Evolutionary conservation across 2,329 filamentous ascomycete species (phyloP).

Genomic region (Penicillium capsulatum): DNA sequence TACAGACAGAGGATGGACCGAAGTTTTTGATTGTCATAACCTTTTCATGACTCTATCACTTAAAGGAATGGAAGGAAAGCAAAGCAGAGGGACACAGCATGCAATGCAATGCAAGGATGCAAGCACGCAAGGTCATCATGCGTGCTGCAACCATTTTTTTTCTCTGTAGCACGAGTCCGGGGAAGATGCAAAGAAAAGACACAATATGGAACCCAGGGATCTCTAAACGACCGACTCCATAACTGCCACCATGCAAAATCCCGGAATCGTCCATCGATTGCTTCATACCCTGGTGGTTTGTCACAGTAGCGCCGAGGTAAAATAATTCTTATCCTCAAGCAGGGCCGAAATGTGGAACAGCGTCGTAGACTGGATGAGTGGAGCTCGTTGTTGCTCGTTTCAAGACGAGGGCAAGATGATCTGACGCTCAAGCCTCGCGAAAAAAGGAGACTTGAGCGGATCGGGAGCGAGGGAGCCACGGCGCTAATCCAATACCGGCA

Average conservation of each 20-base stretch:
- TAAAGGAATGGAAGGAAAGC: conserved; percentile 26
- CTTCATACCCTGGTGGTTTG: conserved; percentile 29
- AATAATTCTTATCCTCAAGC: conserved; percentile 13
- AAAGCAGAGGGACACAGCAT: conserved; percentile 25
- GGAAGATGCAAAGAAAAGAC: conserved; percentile 23
- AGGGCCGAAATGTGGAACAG: conserved; percentile 12
- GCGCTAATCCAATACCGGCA: conserved; percentile 15
- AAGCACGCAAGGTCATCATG: conserved; percentile 26
- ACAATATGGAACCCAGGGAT: conserved; percentile 8
- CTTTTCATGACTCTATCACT: conserved; percentile 34
- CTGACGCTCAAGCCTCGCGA: conserved; percentile 6
- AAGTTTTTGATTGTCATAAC: conserved; percentile 32
- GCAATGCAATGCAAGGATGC: conserved; percentile 24
- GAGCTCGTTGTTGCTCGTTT: not conserved
- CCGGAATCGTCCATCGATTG: conserved; percentile 23
- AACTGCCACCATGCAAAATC: conserved; percentile 15
- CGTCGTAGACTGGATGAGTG: conserved; percentile 9
- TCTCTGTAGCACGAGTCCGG: conserved; percentile 27
- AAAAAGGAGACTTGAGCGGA: conserved; percentile 7
- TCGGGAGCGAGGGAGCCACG: conserved; percentile 15
- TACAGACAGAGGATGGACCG: not conserved
- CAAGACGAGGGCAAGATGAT: conserved; percentile 9
- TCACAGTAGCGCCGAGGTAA: conserved; percentile 20
- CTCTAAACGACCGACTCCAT: conserved; percentile 13
- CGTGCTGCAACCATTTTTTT: conserved; percentile 26